Percentiles rank a stretch among this genome's conserved stretches.
phyloP scores from a whole-genome alignment of 441 rosid genomes.

The Erysimum pusillum region DNA sequence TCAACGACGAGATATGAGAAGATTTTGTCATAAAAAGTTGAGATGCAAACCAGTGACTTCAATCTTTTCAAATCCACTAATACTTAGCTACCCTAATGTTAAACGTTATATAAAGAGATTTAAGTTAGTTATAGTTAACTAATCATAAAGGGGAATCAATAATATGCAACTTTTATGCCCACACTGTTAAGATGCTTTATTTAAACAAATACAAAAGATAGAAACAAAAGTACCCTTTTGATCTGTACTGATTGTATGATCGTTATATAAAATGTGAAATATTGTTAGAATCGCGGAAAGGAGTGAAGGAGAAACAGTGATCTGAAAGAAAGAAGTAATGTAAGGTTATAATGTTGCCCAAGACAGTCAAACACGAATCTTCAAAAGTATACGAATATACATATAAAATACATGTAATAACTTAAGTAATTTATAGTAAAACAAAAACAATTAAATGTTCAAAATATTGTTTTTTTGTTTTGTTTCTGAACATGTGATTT shows the following conservation, averaged over 20 bases:
- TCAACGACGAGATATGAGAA: constrained; percentile 27
- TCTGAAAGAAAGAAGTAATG: constrained; percentile 22
- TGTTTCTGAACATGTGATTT: not conserved
- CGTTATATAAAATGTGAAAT: constrained; percentile 13
- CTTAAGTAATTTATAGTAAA: not conserved
- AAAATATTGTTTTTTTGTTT: not conserved
- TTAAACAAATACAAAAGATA: not conserved
- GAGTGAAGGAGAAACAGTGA: constrained; percentile 46
- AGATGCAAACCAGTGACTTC: constrained; percentile 17
- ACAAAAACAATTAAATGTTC: not conserved
- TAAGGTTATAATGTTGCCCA: constrained; percentile 27
- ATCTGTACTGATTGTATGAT: constrained; percentile 16
- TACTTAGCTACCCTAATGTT: not conserved
- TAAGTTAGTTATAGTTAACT: constrained; percentile 7
- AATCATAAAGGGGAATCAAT: constrained; percentile 12
- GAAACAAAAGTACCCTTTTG: constrained; percentile 36
- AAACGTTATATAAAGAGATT: constrained; percentile 10
- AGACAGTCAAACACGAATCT: constrained; percentile 41
- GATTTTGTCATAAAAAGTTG: constrained; percentile 32
- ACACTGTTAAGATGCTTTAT: constrained; percentile 3
- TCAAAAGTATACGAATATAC: constrained; percentile 23
- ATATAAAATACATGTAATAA: not conserved
- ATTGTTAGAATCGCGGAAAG: constrained; percentile 37
- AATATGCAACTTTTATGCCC: constrained; percentile 16
- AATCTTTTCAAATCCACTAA: constrained; percentile 26